Evolutionary conservation across 2,329 filamentous ascomycete genomes (phyloP), one percentile per base, ranked within the genome.

Genomic region (Didymella sp.): DNA sequence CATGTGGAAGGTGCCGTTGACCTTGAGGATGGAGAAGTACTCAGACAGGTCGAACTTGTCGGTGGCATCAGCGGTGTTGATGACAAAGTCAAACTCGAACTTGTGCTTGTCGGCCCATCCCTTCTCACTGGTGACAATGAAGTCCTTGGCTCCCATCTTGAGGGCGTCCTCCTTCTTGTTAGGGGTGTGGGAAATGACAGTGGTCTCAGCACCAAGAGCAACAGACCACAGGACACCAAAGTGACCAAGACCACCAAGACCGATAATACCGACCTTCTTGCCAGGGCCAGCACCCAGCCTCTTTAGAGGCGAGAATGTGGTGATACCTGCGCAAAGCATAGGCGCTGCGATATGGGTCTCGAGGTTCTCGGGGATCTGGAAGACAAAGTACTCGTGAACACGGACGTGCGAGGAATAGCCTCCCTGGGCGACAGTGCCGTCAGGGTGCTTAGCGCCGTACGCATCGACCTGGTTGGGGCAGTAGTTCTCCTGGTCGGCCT

Each of bases 261-360:
- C 90, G 8, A 92, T 85, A 59, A 93, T 85, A 33, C 84, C 90
- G 21, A 92, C 86, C 79, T 91, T 91, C 81, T 90, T 91, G 60
- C 91, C 91, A 1, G 89, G 89, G 0, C 89, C 89, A 58, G 84
- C 84, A 21, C 89, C 89, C 70, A 92, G 87, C 45, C 91, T 85
- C 62, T 90, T 87, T 13, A 96, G 82, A 1, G 92, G 91, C 58
- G 85, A 89, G 79, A 87, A 96, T 57, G 87, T 87, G 3, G 92
- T 96, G 63, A 96, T 82, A 61, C 92, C 92, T 37, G 90, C 92
- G 76, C 92, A 96, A 65, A 95, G 83, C 89, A 93, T 92, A 9
- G 89, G 90, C 1, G 90, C 91, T 1, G 88, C 90, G 47, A 87
- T 77, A 22, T 74, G 73, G 56, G 75, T 80, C 61, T 81, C 75